These are phyloP conservation scores for Rhizopus sp. DNA, from an alignment of 371 early-diverging fungal species.

Conservation along the genomic window DNA sequence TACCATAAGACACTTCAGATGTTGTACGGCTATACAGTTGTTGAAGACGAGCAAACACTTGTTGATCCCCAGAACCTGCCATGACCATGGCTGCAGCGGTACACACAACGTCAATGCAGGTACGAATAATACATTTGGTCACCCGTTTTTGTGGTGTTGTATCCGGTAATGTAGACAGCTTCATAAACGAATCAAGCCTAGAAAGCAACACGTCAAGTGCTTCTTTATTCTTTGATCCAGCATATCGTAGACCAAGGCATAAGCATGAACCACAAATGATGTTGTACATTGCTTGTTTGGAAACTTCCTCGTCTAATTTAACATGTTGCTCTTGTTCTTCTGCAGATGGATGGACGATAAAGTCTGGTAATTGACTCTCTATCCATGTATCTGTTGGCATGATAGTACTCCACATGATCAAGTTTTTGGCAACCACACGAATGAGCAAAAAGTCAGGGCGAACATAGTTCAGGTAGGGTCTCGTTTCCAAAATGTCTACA, in stretches of 20 bases:
- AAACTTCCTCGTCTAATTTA: slow-evolving; percentile 32
- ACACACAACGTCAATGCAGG: slow-evolving; percentile 69
- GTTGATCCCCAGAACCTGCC: slow-evolving; percentile 81
- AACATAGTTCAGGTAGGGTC: slow-evolving; percentile 61
- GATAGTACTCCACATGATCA: slow-evolving; percentile 24
- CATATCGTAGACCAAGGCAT: slow-evolving; percentile 76
- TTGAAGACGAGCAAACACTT: slow-evolving; percentile 59
- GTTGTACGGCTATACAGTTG: slow-evolving; percentile 50
- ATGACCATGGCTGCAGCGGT: slow-evolving; percentile 72
- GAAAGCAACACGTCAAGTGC: slow-evolving; percentile 55
- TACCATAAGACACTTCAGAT: slow-evolving; percentile 68
- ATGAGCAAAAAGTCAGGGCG: slow-evolving; percentile 75
- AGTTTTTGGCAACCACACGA: slow-evolving; percentile 61
- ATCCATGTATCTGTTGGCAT: slow-evolving; percentile 65
- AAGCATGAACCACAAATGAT: slow-evolving; percentile 82
- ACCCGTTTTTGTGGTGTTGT: slow-evolving; percentile 59
- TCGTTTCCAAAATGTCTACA: slow-evolving; percentile 58
- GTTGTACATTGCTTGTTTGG: slow-evolving; percentile 63
- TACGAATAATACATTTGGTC: slow-evolving; percentile 51
- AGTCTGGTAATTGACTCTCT: slow-evolving; percentile 63
- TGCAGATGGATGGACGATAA: slow-evolving; percentile 30
- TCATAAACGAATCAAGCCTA: slow-evolving; percentile 53
- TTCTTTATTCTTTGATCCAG: slow-evolving; percentile 67
- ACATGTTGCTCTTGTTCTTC: slow-evolving; percentile 18
- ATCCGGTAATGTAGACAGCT: slow-evolving; percentile 33